phyloP scores from a whole-genome alignment of 1,139 yeast species.

The Pichia sp. region DNA sequence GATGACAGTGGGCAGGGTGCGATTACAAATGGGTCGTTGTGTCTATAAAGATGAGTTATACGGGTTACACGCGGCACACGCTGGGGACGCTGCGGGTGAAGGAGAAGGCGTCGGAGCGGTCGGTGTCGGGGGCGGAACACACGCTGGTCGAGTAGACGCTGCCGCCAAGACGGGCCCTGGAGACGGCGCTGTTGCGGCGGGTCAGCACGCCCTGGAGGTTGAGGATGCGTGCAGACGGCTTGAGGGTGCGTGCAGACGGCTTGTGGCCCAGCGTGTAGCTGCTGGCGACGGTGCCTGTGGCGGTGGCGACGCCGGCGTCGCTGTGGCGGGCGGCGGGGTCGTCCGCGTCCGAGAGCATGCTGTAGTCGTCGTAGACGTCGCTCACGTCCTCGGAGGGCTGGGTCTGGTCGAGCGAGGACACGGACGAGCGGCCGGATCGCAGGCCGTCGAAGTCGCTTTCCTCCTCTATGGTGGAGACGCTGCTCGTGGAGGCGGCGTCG shows the following conservation, averaged over 20 bases:
- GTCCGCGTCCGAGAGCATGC: constrained; percentile 13
- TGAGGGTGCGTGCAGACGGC: no score
- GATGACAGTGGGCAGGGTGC: no score
- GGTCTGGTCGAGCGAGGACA: no score
- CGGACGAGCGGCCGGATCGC: background rate
- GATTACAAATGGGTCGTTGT: no score
- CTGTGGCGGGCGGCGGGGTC: no score
- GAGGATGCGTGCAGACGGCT: no score
- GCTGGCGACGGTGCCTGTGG: background rate
- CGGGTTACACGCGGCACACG: constrained; percentile 2
- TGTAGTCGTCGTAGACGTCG: constrained; percentile 16
- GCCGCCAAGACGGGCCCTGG: background rate
- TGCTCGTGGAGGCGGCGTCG: background rate
- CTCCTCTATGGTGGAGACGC: constrained; percentile 16
- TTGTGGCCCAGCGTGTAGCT: no score
- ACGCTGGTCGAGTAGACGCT: background rate
- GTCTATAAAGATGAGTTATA: no score
- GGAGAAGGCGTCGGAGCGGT: constrained; percentile 3
- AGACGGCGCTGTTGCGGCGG: background rate
- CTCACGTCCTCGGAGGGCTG: constrained; percentile 18
- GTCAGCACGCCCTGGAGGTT: no score
- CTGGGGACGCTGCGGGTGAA: constrained; percentile 5
- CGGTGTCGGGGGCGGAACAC: background rate
- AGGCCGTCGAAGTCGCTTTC: constrained; percentile 11
- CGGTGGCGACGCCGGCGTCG: background rate